Base-by-base conservation (phyloP, 352 stramenopile genomes). In the Pythium myriotylum region DNA sequence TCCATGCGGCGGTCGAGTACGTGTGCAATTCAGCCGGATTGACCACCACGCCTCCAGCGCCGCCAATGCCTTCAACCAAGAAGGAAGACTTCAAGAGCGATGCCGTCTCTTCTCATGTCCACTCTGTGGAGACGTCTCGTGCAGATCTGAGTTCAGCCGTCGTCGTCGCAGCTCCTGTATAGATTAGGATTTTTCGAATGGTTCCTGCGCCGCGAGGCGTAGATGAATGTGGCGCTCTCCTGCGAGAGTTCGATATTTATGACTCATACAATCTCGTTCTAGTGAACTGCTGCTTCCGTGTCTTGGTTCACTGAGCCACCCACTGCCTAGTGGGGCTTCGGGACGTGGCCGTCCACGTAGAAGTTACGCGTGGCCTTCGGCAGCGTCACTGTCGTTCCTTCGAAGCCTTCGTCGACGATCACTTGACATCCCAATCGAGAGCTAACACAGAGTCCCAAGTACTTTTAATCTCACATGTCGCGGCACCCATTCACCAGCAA, bases 291-390 rank as follows among this genome's bases (percentile, higher is more conserved):
- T 20, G 13, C 37, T 17, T 20, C 17, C n/a, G 37, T 43, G 13
- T 43, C n/a, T 16, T 43, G 4, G 17, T 20, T 43, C 37, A 10
- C 29, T 35, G 29, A 35, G 10, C 10, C 29, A 35, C 10, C 10
- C 29, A 35, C 10, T 5, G 10, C 16, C 56, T 91, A 99, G 70
- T 99, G 96, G 7, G 96, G 96, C 66, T 98, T 96, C 6, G 96
- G 96, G 46, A 98, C 96, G 72, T 99, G 96, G 32, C 97, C 96
- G 77, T 99, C 97, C 17, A 99, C 97, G 82, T 99, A 99, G 68
- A 99, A 99, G 85, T 99, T 99, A 64, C 97, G 88, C 33, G 96
- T 99, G 33, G 96, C 96, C 49, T 92, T 84, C 10, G 97, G 97
- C 57, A 99, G 81, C 67, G 85, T 89, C 60, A 99, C 86, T 0